Evolutionary conservation across 768 basidiomycete genomes (phyloP), one percentile per base, ranked within the genome.

Genomic region (Polyporus arcularius): DNA sequence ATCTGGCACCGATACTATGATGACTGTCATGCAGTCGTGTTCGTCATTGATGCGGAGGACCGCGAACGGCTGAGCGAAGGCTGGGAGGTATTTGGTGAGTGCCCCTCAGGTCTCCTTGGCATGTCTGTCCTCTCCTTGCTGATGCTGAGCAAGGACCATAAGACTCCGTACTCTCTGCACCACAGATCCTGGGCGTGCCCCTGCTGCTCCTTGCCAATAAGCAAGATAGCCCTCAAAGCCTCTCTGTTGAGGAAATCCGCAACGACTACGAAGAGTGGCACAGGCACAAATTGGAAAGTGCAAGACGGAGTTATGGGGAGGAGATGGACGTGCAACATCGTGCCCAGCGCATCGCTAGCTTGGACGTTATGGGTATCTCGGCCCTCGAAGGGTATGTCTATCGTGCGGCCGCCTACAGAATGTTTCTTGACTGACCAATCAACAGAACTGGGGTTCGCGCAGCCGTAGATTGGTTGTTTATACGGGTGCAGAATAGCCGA

Each of bases 1-100:
- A 96, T 99, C 65, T 98, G 96, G 96, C 86, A 89, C 60, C 81
- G 85, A 57, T 99, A 99, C 75, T 98, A 96, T 72, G 90, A 93
- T 57, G 95, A 98, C 71, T 97, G 95, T 65, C 96, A 99, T 73
- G 96, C 96, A 8, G 93, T 98, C 47, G 94, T 91, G 42, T 99
- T 92, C 68, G 90, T 98, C 53, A 86, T 99, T 54, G 97, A 99
- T 72, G 94, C 95, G 9, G 85, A 90, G 64, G 96, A 99, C 78
- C 78, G 87, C 38, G 94, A 93, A 68, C 79, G 96, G 41, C 78
- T 98, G 30, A 84, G 87, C 50, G 97, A 98, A 79, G 93, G 94
- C 15, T 98, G 96, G 96, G 91, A 94, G 64, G 96, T 94, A 8
- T 98, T 99, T 67, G 95, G 96, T 97, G 74, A 58, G 91, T 74